Evolutionary conservation across 768 basidiomycete species (phyloP), one percentile per base, ranked within the genome.

Genomic region (Chalciporus sphaerocephalus): DNA sequence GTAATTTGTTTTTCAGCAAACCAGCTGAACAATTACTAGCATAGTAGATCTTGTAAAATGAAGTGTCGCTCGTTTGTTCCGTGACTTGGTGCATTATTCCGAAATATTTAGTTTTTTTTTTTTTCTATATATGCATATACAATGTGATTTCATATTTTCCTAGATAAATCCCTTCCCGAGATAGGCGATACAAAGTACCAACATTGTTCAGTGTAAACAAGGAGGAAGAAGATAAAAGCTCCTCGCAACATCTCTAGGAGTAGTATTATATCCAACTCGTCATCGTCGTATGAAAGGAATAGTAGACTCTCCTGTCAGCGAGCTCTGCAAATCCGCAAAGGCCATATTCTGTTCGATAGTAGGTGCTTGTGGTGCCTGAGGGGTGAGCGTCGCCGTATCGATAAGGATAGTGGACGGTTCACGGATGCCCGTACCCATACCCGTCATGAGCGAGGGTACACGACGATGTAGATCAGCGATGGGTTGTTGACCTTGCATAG

Each of bases 331-430:
- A 15, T 76, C 81, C 37, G 83, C 86, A 52, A 87, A 91, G 5
- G 87, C 87, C 83, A 89, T 85, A 54, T 85, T 87, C 66, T 91
- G 87, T 61, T 88, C 87, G 36, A 89, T 69, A 10, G 87, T 88
- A 4, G 87, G 82, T 22, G 78, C 76, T 46, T 74, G 79, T 23
- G 71, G 65, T 42, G 67, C 64, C 42, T 73, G 72, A 9, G 73
- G 74, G 4, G 70, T 40, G 15, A 67, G 59, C 2, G 68, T 66
- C 2, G 71, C 57, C 7, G 71, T 58, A 20, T 69, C 66, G 46
- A 68, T 63, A 40, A 70, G 64, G 20, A 68, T 68, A 12, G 67
- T 69, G 17, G 71, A 70, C 5, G 64, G 56, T 20, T 65, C 64
- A 15, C 56, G 30, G 52, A 28, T 70, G 55, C 61, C 49, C 6